Evolutionary conservation across 805 yeast genomes (phyloP).

Genomic region (Ascoidea asiatica): DNA sequence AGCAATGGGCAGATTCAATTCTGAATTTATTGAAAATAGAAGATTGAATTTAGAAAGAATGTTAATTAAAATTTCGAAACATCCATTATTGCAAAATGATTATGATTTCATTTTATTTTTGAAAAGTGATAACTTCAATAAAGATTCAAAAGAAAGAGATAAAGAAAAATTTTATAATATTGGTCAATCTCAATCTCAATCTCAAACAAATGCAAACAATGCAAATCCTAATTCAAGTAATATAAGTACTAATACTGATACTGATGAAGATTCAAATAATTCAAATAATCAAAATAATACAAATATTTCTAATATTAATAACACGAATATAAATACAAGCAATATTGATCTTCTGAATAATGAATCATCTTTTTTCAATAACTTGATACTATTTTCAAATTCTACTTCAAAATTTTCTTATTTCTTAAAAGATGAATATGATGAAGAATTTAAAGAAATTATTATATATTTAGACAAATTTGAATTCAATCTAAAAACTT

Average conservation of each 20-base stretch:
- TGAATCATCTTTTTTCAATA: too few relatives aligned
- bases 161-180: constrained; percentile 12
- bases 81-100: constrained; percentile 48
- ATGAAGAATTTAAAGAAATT: constrained; percentile 61
- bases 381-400: too few relatives aligned
- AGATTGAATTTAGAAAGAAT: constrained; percentile 75
- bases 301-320: too few relatives aligned
- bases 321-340: too few relatives aligned
- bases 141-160: constrained; percentile 61
- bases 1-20: constrained; percentile 81
- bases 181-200: too few relatives aligned
- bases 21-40: constrained; percentile 78
- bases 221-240: too few relatives aligned
- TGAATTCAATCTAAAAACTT: constrained; percentile 57
- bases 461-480: constrained; percentile 54
- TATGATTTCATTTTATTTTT: constrained; percentile 67
- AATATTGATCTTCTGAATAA: too few relatives aligned
- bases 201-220: too few relatives aligned
- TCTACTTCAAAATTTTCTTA: constrained; percentile 39
- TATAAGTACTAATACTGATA: neutral
- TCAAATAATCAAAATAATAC: too few relatives aligned
- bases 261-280: too few relatives aligned
- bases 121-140: constrained; percentile 54
- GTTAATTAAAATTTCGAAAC: constrained; percentile 58
- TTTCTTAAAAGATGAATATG: too few relatives aligned